Evolutionary conservation across 768 basidiomycete genomes (phyloP).

Genomic region (Panus rudis): DNA sequence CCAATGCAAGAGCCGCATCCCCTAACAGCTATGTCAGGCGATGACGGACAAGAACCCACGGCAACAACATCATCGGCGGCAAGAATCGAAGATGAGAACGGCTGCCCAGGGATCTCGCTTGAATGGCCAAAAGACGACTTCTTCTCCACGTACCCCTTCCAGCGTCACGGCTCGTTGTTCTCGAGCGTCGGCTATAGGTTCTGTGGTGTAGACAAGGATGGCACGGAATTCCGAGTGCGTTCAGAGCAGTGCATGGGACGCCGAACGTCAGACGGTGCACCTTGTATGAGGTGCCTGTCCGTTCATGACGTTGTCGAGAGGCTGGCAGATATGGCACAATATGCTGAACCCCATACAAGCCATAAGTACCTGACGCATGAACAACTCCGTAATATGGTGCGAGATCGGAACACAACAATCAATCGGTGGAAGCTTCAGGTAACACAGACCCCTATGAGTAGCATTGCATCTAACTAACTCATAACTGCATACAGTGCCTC

Average conservation of each 20-base stretch:
- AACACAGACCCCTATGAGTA: no score
- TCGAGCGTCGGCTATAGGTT: constrained; percentile 6
- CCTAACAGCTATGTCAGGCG: no score
- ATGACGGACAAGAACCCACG: no score
- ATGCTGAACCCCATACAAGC: constrained; percentile 2
- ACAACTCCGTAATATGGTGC: constrained; percentile 1
- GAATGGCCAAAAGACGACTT: background rate
- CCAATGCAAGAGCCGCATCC: no score
- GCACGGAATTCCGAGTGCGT: constrained; percentile 1
- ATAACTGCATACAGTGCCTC: constrained; percentile 3
- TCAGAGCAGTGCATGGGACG: background rate
- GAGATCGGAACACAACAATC: background rate
- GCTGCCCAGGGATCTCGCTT: background rate
- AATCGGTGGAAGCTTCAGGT: constrained; percentile 4
- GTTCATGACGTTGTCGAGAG: background rate
- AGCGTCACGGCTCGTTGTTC: background rate
- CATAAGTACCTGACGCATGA: constrained; percentile 3
- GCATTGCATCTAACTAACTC: no score
- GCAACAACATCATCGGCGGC: no score
- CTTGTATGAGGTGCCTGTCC: background rate
- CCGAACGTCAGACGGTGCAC: background rate
- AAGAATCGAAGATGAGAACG: no score
- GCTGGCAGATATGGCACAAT: background rate
- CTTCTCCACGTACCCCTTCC: background rate
- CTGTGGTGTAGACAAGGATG: constrained; percentile 3